These are phyloP conservation scores for Eimeria falciformis DNA, from an alignment of 169 alveolate genomes.

Conservation along the genomic window DNA sequence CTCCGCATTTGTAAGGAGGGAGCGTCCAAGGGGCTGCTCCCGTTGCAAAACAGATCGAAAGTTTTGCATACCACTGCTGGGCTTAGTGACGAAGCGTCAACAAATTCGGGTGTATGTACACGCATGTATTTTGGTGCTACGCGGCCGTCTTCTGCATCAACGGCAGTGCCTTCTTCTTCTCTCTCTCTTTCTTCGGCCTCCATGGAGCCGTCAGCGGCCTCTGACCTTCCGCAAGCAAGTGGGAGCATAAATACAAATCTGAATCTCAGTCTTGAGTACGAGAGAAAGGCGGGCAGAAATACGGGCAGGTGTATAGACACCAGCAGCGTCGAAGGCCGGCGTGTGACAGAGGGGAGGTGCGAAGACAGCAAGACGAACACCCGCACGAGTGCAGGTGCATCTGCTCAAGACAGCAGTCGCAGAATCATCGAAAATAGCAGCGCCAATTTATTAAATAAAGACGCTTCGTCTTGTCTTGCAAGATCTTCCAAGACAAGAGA, in stretches of 20 bases:
- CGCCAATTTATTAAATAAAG: neutral
- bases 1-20: neutral
- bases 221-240: neutral
- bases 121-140: neutral
- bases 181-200: conserved; percentile 28
- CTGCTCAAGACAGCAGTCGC: neutral
- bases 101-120: neutral
- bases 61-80: neutral
- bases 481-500: neutral
- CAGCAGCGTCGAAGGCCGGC: neutral
- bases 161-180: conserved; percentile 28
- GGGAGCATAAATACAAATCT: neutral
- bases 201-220: neutral
- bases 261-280: no score
- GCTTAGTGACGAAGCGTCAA: neutral
- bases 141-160: conserved; percentile 16
- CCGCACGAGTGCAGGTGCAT: neutral
- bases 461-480: neutral
- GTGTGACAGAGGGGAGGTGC: no score
- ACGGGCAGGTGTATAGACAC: neutral
- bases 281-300: neutral
- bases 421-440: neutral
- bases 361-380: neutral
- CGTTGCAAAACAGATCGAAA: neutral
- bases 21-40: neutral